These are phyloP conservation scores for Boletus sp. DNA, from an alignment of 1,284 basidiomycete genomes.

Conservation along the genomic window DNA sequence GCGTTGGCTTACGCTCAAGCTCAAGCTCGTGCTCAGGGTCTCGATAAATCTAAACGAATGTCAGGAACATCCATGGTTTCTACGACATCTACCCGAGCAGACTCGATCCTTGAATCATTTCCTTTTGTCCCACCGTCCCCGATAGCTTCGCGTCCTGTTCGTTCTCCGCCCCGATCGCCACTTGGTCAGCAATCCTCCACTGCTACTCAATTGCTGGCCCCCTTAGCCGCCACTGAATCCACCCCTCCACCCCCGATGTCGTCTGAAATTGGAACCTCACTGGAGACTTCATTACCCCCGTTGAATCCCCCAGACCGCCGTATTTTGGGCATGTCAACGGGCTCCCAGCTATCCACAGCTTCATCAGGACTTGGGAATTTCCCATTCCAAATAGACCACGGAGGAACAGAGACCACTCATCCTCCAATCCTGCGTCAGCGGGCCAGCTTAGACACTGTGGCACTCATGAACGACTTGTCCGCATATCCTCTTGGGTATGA, in stretches of 20 bases:
- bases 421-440: slow-evolving; percentile 44
- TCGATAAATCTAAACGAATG: slow-evolving; percentile 45
- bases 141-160: slow-evolving; percentile 69
- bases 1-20: slow-evolving; percentile 53
- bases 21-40: slow-evolving; percentile 52
- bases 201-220: slow-evolving; percentile 32
- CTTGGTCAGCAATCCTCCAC: slow-evolving; percentile 53
- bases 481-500: slow-evolving; percentile 76
- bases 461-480: slow-evolving; percentile 72
- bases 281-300: slow-evolving; percentile 38
- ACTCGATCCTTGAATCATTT: slow-evolving; percentile 79
- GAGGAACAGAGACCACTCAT: slow-evolving; percentile 29
- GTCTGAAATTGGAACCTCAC: slow-evolving; percentile 8
- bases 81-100: slow-evolving; percentile 63
- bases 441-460: slow-evolving; percentile 77
- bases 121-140: slow-evolving; percentile 82
- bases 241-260: slow-evolving; percentile 8
- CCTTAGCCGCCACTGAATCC: slow-evolving; percentile 26
- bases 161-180: slow-evolving; percentile 71
- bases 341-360: slow-evolving; percentile 65
- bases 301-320: slow-evolving; percentile 49
- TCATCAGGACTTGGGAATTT: slow-evolving; percentile 74
- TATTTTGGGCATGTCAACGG: slow-evolving; percentile 62
- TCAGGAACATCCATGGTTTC: slow-evolving; percentile 63
- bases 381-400: slow-evolving; percentile 77